Base-by-base conservation (phyloP, 352 stramenopile genomes). In the Pythium coloratum region DNA sequence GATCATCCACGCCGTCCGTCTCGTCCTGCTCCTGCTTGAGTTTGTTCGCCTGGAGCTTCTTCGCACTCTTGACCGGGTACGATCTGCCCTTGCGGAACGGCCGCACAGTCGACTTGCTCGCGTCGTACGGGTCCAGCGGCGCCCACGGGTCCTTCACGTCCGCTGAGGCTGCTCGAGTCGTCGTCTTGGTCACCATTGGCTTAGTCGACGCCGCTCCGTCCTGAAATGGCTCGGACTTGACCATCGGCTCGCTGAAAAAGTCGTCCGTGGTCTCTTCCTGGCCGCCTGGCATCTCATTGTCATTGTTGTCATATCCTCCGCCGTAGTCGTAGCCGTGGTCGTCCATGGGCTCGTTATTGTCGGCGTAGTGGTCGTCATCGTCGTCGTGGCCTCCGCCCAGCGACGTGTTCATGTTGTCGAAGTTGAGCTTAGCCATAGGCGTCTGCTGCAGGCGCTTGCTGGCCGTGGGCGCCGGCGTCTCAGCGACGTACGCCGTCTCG, bases 51-150 rank as follows among this genome's bases (percentile, higher is more conserved):
- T 79, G 44, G 34, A 70, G 56, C 57, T 82, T 87, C 56, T 81
- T 80, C 18, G 59, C 49, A 28, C 63, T 55, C 0, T 75, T 72
- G 20, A 69, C 72, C 12, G 83, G 81, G 50, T 89, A 94, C 38
- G 84, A 90, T 47, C 82, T 66, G 0, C 86, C 88, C 64, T 95
- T 94, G 46, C 76, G 75, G 70, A 94, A 94, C n/a, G 85, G 81
- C 3, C 78, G 73, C 8, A 83, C 77, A 8, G 81, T 83, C 12
- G 82, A 80, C 7, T 78, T 73, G 55, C 72, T 92, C 1, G 88
- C 83, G 58, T 95, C 88, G 56, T 93, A 95, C 16, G 88, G 78
- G 58, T 95, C 88, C 8, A 95, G 61, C 10, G 82, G 72, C 1
- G 67, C 64, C 88, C 88, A 95, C 26, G 84, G 84, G 42, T 95